phyloP scores from a whole-genome alignment of 208 protist species.

The Herpetomonas muscarum region DNA sequence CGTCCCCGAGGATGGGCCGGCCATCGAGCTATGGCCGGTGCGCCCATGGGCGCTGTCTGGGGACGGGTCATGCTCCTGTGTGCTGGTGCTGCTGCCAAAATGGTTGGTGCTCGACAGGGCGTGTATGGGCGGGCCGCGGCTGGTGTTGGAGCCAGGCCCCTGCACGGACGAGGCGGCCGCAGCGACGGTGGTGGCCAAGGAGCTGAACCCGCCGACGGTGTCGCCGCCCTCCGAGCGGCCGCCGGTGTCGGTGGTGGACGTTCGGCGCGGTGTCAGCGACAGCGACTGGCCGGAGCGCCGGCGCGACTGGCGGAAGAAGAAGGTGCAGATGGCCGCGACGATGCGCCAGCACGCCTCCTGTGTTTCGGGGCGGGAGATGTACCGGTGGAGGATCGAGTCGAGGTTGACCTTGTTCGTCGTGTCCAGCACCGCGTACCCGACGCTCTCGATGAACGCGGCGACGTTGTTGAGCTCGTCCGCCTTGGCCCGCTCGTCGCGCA shows the following conservation, averaged over 20 bases:
- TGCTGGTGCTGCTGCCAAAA: too few relatives aligned
- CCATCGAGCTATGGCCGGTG: not conserved
- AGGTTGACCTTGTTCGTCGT: constrained; percentile 80
- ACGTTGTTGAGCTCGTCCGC: constrained; percentile 77
- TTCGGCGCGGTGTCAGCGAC: not conserved
- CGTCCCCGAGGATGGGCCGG: not conserved
- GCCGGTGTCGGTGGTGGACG: constrained; percentile 5
- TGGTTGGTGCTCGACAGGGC: too few relatives aligned
- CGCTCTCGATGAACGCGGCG: constrained; percentile 72
- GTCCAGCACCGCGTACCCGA: constrained; percentile 80
- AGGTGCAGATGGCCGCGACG: constrained; percentile 74
- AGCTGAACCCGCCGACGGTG: constrained; percentile 8
- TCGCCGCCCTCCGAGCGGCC: constrained; percentile 8
- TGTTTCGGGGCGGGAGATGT: constrained; percentile 76
- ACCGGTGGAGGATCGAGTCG: constrained; percentile 83
- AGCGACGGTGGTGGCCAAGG: too few relatives aligned
- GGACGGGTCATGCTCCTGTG: not conserved
- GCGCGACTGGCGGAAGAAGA: constrained; percentile 11
- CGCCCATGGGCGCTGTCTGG: not conserved
- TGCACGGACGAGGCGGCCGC: too few relatives aligned
- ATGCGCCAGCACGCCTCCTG: constrained; percentile 88
- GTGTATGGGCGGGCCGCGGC: too few relatives aligned
- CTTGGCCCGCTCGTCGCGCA: constrained; percentile 83
- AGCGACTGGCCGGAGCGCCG: not conserved
- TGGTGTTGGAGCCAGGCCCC: too few relatives aligned